phyloP scores from a whole-genome alignment of 352 stramenopile species.

The Pythium biforme region DNA sequence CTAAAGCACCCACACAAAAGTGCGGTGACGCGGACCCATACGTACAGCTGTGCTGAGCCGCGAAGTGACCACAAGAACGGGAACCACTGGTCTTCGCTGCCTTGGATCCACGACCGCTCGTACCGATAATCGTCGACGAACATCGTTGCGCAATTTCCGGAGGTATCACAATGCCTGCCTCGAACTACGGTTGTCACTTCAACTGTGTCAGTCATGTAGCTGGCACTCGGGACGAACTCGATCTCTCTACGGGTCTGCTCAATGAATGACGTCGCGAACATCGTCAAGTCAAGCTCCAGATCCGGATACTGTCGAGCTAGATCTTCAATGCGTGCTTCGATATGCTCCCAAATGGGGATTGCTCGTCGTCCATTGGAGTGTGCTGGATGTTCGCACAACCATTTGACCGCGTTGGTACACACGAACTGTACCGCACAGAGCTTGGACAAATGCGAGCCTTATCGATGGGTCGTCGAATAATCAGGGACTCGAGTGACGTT shows the following conservation, averaged over 20 bases:
- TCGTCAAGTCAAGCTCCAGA: neutral
- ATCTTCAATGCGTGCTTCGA: too few relatives aligned
- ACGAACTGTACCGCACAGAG: too few relatives aligned
- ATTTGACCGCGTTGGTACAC: too few relatives aligned
- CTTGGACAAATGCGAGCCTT: too few relatives aligned
- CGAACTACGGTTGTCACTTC: conserved; percentile 18
- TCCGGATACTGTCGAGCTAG: conserved; percentile 11
- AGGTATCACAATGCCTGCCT: neutral
- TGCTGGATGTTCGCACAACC: conserved; percentile 12
- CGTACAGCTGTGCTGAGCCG: conserved; percentile 15
- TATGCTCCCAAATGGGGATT: too few relatives aligned
- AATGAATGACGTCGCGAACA: neutral
- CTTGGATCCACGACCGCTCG: conserved; percentile 16
- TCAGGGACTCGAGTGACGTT: too few relatives aligned
- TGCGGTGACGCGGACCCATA: conserved; percentile 22
- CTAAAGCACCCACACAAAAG: too few relatives aligned
- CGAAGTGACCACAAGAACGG: conserved; percentile 9
- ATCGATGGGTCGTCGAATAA: too few relatives aligned
- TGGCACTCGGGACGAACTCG: neutral
- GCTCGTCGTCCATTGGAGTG: too few relatives aligned
- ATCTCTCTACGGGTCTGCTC: neutral
- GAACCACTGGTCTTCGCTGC: neutral
- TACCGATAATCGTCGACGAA: conserved; percentile 33
- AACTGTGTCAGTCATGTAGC: neutral
- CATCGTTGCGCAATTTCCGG: conserved; percentile 5